Evolutionary conservation across 225 moss, liverwort and hornwort species (phyloP).

Genomic region (Pleurozium schreberi): DNA sequence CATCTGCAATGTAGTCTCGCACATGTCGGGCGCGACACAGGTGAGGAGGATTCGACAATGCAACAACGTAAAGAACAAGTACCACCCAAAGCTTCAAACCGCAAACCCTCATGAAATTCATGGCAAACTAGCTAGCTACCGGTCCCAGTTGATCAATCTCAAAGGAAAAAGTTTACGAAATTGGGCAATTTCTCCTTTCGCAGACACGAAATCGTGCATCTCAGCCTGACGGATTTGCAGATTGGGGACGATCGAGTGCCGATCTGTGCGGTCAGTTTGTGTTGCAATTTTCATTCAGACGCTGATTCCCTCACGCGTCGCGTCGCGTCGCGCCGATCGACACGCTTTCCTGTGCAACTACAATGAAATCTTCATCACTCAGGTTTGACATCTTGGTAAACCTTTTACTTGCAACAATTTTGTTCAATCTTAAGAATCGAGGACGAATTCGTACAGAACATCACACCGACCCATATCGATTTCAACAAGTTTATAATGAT

Average conservation of each 20-base stretch:
- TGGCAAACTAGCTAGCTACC: background rate
- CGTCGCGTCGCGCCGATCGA: too few species aligned
- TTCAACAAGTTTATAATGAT: too few species aligned
- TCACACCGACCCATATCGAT: background rate
- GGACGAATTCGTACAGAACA: background rate
- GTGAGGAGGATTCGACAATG: background rate
- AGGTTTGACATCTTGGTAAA: background rate
- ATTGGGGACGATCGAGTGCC: background rate
- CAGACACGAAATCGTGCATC: background rate
- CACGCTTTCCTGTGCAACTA: background rate
- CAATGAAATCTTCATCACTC: background rate
- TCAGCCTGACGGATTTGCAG: background rate
- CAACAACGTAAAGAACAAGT: background rate
- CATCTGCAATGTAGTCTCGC: background rate
- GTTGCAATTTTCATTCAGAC: too few species aligned
- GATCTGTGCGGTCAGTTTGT: too few species aligned
- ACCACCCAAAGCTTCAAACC: background rate
- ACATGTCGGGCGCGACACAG: background rate
- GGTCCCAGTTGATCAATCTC: too few species aligned
- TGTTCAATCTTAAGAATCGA: background rate
- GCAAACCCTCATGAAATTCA: background rate
- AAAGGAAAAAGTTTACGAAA: too few species aligned
- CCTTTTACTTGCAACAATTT: background rate
- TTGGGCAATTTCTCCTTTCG: background rate
- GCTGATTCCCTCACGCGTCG: too few species aligned